Conservation (phyloP, 2,329 filamentous ascomycete genomes). For the Hypoxylon sp. region DNA sequence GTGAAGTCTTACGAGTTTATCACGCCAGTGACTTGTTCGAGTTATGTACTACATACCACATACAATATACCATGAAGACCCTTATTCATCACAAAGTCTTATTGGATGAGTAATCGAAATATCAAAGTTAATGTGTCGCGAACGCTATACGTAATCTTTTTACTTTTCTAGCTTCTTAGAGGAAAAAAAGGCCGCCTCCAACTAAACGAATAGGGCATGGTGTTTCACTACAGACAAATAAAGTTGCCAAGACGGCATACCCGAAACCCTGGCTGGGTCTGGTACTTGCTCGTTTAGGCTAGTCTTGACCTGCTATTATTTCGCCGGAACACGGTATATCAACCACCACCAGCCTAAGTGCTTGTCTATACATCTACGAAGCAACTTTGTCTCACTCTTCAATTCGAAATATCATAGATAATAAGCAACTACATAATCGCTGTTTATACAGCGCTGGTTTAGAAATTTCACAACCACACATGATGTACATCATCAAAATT, state of each 20-base stretch:
- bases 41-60: neutral
- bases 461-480: neutral
- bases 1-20: conserved; percentile 1
- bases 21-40: neutral
- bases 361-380: neutral
- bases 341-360: neutral
- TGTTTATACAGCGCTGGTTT: neutral
- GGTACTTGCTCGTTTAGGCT: conserved; percentile 8
- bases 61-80: neutral
- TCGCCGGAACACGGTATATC: neutral
- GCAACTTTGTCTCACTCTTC: neutral
- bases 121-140: neutral
- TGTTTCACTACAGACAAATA: conserved; percentile 32
- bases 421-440: neutral
- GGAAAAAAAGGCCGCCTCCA: neutral
- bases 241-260: conserved; percentile 47
- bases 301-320: neutral
- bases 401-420: neutral
- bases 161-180: neutral
- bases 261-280: conserved; percentile 37
- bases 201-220: conserved; percentile 12
- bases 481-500: neutral
- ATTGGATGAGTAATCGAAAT: conserved; percentile 9
- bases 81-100: neutral
- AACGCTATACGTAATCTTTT: conserved; percentile 4